Percentiles rank a stretch among this genome's conserved stretches.
These are phyloP conservation scores for Rhynchosporium agropyri DNA, from an alignment of 2,329 filamentous ascomycete species.

Conservation along the genomic window DNA sequence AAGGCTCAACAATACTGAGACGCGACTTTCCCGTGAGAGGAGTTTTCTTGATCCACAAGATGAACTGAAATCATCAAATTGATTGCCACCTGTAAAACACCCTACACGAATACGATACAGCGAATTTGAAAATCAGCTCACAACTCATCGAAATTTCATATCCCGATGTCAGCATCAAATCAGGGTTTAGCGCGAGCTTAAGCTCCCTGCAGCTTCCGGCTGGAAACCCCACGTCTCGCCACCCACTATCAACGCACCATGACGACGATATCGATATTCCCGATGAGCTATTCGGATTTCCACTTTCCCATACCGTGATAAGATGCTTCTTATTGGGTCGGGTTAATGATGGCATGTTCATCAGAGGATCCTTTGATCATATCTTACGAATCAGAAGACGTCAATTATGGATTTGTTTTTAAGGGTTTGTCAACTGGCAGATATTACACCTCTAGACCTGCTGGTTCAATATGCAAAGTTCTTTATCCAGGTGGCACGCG, in stretches of 20 bases:
- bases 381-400: not conserved
- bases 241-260: slow-evolving; percentile 1
- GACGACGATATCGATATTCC: slow-evolving; percentile 14
- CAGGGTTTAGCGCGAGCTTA: not conserved
- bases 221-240: slow-evolving; percentile 3
- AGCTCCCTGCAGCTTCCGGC: not conserved
- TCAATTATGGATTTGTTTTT: not conserved
- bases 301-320: not conserved
- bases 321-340: not conserved
- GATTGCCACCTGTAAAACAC: no score
- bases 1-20: no score
- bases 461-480: not conserved
- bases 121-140: no score
- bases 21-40: no score
- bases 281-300: not conserved
- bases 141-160: not conserved
- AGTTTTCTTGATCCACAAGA: no score
- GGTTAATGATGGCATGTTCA: not conserved
- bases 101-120: no score
- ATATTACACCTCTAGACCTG: not conserved
- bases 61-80: no score
- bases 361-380: not conserved
- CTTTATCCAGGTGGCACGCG: not conserved
- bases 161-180: not conserved
- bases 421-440: not conserved